Base-by-base conservation (phyloP, 2,329 filamentous ascomycete genomes). In the Nemania bipapillata region DNA sequence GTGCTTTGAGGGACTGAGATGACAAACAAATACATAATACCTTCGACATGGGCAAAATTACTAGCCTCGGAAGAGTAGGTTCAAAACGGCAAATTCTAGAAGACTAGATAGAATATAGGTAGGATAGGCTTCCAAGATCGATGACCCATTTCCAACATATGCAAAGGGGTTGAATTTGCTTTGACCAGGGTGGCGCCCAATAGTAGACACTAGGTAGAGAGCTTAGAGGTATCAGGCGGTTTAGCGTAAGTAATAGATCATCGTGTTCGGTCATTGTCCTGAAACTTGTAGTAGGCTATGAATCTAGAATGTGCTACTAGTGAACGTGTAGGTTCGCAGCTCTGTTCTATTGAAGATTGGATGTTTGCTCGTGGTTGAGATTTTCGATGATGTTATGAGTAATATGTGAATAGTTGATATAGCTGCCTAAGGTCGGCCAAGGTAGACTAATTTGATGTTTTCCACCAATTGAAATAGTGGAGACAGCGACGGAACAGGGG, bases 401-500 rank as follows among this genome's bases (percentile, higher is more conserved):
- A 45, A 45, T 6, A 45, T 20, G 17, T 32, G 30, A 32, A 32
- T 32, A 32, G 30, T 32, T 32, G 30, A n/a, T 9, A 32, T 9
- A 32, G 30, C 30, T 32, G 9, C 4, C n/a, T n/a, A n/a, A n/a
- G n/a, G n/a, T n/a, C 30, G 30, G 9, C 30, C 9, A 20, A 20
- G 8, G 17, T 17, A n/a, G 40, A 45, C 40, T 6, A 45, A 45
- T 20, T 45, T 3, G 6, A 20, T 26, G 45, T 20, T 28, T 50
- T 50, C 20, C 47, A 50, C 47, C 47, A 50, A 50, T 26, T 26
- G 40, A 45, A 45, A 45, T 45, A 45, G 40, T 45, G 40, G 40
- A 45, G 40, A 45, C 40, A 45, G 40, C n/a, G 15, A 32, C 30
- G 30, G n/a, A n/a, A n/a, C n/a, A n/a, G 11, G 37, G 40, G 40